Evolutionary conservation across 306 rosid genomes (phyloP), one percentile per base, ranked within the genome.

Genomic region (Vicia faba): DNA sequence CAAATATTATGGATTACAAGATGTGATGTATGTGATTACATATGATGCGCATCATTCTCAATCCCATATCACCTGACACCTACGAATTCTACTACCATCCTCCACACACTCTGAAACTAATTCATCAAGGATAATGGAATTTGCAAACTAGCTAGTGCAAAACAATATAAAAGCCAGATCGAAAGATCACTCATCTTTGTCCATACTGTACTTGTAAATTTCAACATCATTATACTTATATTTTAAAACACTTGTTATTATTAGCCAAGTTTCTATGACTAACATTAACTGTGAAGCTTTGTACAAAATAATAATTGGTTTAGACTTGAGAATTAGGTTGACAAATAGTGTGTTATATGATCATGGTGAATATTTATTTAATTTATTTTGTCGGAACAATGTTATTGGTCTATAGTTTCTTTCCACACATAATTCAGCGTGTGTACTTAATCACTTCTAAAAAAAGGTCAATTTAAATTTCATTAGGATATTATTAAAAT

Each of bases 371-470:
- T 33, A 0, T 59, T 59, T 10, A 33, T 59, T 33, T 7, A 14
- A 8, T 35, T 15, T 36, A 13, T 45, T 15, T 59, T 78, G 78
- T 60, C 70, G 75, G 78, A 72, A 75, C 48, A 60, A 72, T n/a
- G 50, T 43, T n/a, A 66, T 61, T 66, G 71, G 75, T 36, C 25
- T 51, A 36, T 50, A 15, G 46, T 29, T 66, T 46, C 26, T 49
- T 66, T 5, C 45, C 25, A 20, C 6, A 53, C 28, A 44, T 41
- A 14, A 53, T 40, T 61, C 12, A 46, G 45, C 26, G 29, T 11
- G 10, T 70, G 43, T 54, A 13, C 46, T 53, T 70, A 36, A 77
- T 71, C 35, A 28, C 40, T 40, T 72, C 0, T 3, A 49, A 59
- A 66, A 29, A 48, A 49, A 12, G 61, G 81, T 71, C 69, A 18